Percentiles rank a stretch among this genome's conserved stretches.
Conservation (phyloP, 1,139 yeast genomes). For the Pneumocystis sp. region DNA sequence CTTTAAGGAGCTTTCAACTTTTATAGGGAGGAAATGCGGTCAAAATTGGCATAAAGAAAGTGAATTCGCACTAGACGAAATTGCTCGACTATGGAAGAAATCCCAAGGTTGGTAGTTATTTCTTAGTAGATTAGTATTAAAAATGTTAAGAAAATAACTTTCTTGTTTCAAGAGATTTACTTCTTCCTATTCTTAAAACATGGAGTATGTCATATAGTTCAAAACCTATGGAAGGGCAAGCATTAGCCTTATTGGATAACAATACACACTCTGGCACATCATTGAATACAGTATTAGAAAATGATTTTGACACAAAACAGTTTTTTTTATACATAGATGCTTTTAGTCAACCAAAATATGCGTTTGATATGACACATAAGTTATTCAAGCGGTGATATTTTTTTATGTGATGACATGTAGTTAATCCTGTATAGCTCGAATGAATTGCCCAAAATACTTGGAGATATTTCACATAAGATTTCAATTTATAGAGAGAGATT, state of each 20-base stretch:
- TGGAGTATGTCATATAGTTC: slow-evolving; percentile 6
- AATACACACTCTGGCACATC: background rate
- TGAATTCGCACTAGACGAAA: slow-evolving; percentile 56
- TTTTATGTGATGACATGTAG: background rate
- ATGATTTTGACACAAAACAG: background rate
- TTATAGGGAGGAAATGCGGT: slow-evolving; percentile 64
- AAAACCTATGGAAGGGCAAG: slow-evolving; percentile 7
- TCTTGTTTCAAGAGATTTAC: slow-evolving; percentile 8
- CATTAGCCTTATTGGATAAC: slow-evolving; percentile 1
- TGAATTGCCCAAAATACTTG: slow-evolving; percentile 14
- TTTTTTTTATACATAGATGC: slow-evolving; percentile 38
- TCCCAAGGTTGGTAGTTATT: slow-evolving; percentile 3
- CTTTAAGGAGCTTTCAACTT: slow-evolving; percentile 51
- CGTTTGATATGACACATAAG: slow-evolving; percentile 49
- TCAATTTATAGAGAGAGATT: slow-evolving; percentile 31
- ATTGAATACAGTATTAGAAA: background rate
- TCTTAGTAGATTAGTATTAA: background rate
- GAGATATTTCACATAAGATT: slow-evolving; percentile 16
- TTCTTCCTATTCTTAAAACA: slow-evolving; percentile 9
- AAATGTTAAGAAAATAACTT: slow-evolving; percentile 4
- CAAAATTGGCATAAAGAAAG: slow-evolving; percentile 69
- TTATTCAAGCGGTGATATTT: slow-evolving; percentile 34
- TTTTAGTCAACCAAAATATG: slow-evolving; percentile 47
- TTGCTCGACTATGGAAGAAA: slow-evolving; percentile 66
- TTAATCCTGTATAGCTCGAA: slow-evolving; percentile 1